These are phyloP conservation scores for Talaromyces sp. DNA, from an alignment of 2,329 filamentous ascomycete species.

Conservation along the genomic window DNA sequence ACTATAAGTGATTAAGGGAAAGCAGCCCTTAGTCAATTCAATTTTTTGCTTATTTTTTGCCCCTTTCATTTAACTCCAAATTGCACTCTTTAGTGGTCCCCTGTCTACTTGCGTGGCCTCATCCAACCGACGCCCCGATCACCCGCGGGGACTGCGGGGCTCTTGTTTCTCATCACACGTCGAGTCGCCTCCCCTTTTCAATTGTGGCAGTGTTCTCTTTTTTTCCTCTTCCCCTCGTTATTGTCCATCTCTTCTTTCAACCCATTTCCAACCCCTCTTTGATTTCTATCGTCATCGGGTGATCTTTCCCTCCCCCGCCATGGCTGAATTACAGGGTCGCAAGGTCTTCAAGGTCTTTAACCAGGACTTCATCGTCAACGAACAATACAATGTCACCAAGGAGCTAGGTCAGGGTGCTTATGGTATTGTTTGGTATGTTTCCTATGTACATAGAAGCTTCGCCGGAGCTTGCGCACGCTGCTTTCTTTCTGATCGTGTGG, in stretches of 20 bases:
- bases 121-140: conserved; percentile 14
- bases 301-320: conserved; percentile 32
- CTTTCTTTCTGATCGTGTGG: not conserved
- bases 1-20: no score
- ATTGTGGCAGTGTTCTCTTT: conserved; percentile 4
- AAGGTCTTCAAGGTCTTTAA: conserved; percentile 99
- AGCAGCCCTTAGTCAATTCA: not conserved
- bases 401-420: conserved; percentile 98
- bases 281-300: conserved; percentile 1
- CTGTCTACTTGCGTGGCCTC: conserved; percentile 1
- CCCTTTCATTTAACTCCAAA: no score
- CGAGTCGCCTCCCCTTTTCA: conserved; percentile 15
- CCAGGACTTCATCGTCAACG: conserved; percentile 98
- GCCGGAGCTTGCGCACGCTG: not conserved
- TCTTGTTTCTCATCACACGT: conserved; percentile 26
- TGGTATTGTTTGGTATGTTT: conserved; percentile 88
- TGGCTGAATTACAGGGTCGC: conserved; percentile 68
- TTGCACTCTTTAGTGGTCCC: no score
- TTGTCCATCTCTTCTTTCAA: not conserved
- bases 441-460: not conserved
- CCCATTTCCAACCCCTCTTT: conserved; percentile 3
- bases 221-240: conserved; percentile 10
- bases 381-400: conserved; percentile 98
- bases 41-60: not conserved
- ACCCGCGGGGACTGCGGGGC: conserved; percentile 29